Evolutionary conservation across 2,329 filamentous ascomycete species (phyloP), one percentile per base, ranked within the genome.

Genomic region (Biscogniauxia marginata): DNA sequence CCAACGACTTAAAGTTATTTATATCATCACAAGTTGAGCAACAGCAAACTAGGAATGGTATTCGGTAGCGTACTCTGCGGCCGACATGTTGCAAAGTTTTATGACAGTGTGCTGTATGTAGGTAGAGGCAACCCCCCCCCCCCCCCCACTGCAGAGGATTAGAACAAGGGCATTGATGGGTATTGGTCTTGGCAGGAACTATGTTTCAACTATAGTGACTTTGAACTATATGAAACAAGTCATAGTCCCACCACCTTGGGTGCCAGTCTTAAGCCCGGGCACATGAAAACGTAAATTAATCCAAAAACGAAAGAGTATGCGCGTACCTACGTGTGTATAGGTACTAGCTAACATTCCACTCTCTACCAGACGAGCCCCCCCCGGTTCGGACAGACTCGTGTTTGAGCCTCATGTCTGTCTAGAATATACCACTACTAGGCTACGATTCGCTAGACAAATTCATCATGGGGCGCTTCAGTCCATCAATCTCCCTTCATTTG

Each of bases 191-290:
- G 46, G 21, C 46, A 25, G 20, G 46, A 22, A 18, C 46, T 24
- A 25, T 22, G 46, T 49, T 49, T 49, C 46, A 49, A 24, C 18
- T 49, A 49, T 49, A 49, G 11, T 49, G n/a, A 49, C 46, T 22
- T 21, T 18, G n/a, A 22, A 22, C 4, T 49, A 49, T 49, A 11
- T 25, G 46, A 49, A 25, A 49, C 46, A 25, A 19, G 46, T 4
- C 11, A 4, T 49, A 18, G 46, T 49, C 46, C 46, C 46, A 49
- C 46, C 20, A 25, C 11, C 21, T 18, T 49, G 46, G 46, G 46
- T 25, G 46, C 16, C 45, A 46, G 6, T 23, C 19, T 20, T 23
- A 18, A 46, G 7, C 19, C 21, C 45, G 45, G 21, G 45, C 4
- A 46, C 7, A 13, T 21, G 45, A 16, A 11, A n/a, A 39, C 30